A percentile compares a stretch with the other conserved stretches of the same genome.
These are phyloP conservation scores for Nothophytophthora sp. DNA, from an alignment of 352 stramenopile species.

Conservation along the genomic window DNA sequence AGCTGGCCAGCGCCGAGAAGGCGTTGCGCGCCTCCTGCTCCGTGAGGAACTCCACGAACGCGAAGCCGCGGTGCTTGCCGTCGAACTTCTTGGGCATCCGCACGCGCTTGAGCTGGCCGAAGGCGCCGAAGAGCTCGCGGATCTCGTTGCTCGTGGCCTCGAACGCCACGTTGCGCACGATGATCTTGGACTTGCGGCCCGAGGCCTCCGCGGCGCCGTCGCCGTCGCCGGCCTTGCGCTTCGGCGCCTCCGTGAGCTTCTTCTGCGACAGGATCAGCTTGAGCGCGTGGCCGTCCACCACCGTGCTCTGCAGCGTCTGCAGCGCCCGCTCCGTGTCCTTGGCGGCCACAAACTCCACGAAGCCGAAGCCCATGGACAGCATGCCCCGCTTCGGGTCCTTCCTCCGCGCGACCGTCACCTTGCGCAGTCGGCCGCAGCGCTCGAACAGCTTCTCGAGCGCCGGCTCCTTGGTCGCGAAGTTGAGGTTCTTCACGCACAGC, in stretches of 20 bases:
- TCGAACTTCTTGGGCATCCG: constrained; percentile 99
- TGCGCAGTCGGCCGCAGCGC: constrained; percentile 73
- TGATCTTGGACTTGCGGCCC: constrained; percentile 93
- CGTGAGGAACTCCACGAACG: constrained; percentile 98
- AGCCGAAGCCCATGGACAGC: constrained; percentile 99
- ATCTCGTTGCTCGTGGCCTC: constrained; percentile 97
- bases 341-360: constrained; percentile 96
- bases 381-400: constrained; percentile 82
- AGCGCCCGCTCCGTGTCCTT: constrained; percentile 88
- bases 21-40: constrained; percentile 94
- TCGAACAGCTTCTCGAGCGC: constrained; percentile 75
- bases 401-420: constrained; percentile 85
- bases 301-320: constrained; percentile 67
- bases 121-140: constrained; percentile 96
- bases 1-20: constrained; percentile 92
- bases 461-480: constrained; percentile 95
- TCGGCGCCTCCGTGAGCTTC: constrained; percentile 48
- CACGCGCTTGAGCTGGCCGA: constrained; percentile 97
- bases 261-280: constrained; percentile 95
- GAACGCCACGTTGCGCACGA: constrained; percentile 99
- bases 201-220: constrained; percentile 38
- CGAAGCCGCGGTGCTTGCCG: constrained; percentile 97
- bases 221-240: constrained; percentile 36
- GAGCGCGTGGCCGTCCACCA: constrained; percentile 95
- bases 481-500: constrained; percentile 99